phyloP scores from a whole-genome alignment of 495 filamentous ascomycete species.

The Corynascus novoguineensis region DNA sequence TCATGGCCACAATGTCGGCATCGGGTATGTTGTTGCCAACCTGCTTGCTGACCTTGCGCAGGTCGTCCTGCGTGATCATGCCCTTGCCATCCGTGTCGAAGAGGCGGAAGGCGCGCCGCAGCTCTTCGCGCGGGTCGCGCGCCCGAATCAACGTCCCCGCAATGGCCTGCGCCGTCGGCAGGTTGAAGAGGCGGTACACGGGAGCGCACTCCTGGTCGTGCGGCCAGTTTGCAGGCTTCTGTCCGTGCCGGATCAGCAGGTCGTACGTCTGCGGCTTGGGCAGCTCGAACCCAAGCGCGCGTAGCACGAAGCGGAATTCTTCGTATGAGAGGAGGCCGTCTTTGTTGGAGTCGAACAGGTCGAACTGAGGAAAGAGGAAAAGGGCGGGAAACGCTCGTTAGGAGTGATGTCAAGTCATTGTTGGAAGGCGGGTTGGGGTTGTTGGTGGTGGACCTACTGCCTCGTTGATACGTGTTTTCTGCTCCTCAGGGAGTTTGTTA shows the following conservation, averaged over 20 bases:
- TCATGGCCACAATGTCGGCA: conserved; percentile 89
- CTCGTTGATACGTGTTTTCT: conserved; percentile 33
- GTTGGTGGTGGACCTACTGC: conserved; percentile 19
- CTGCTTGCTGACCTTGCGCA: conserved; percentile 82
- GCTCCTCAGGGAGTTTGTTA: conserved; percentile 33
- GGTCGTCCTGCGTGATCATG: conserved; percentile 77
- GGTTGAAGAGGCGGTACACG: conserved; percentile 33
- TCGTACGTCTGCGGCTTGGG: conserved; percentile 37
- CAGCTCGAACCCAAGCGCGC: conserved; percentile 82
- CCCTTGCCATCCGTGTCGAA: conserved; percentile 76
- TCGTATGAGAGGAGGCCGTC: conserved; percentile 93
- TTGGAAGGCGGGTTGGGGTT: background rate
- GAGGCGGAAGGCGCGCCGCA: conserved; percentile 81
- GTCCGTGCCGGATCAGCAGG: conserved; percentile 31
- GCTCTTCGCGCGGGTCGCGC: conserved; percentile 86
- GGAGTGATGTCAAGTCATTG: too few relatives aligned
- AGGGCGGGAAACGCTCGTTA: too few relatives aligned
- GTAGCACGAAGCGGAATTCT: conserved; percentile 95
- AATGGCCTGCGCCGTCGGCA: conserved; percentile 61
- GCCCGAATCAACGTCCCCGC: conserved; percentile 73
- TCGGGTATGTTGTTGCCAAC: conserved; percentile 88
- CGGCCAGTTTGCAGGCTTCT: conserved; percentile 32
- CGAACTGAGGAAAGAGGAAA: conserved; percentile 57
- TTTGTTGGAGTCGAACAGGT: conserved; percentile 95
- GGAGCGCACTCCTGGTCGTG: conserved; percentile 35